Percentiles rank a stretch among this genome's conserved stretches.
Evolutionary conservation across 2,329 filamentous ascomycete species (phyloP).

Genomic region (Trichothecium sympodiale): DNA sequence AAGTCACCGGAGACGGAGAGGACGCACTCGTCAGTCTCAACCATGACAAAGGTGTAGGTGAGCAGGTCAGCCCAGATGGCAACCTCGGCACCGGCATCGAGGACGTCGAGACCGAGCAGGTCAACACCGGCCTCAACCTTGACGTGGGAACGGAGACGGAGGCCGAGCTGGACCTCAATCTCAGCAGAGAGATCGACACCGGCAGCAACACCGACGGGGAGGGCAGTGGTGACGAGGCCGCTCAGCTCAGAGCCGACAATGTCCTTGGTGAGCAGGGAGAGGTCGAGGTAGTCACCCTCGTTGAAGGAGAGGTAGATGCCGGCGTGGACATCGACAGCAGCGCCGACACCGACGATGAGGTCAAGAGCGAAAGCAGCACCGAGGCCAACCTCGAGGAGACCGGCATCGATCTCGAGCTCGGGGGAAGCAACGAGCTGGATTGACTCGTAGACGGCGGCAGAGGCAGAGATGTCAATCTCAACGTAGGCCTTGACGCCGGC

Average conservation of each 20-base stretch:
- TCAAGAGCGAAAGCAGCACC: constrained; percentile 39
- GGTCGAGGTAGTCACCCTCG: constrained; percentile 28
- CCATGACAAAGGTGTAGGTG: constrained; percentile 36
- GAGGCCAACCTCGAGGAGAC: constrained; percentile 28
- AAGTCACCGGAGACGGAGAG: constrained; percentile 15
- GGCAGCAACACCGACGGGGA: constrained; percentile 13
- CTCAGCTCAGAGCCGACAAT: constrained; percentile 29
- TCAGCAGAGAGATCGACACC: constrained; percentile 25
- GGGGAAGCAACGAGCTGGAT: constrained; percentile 36
- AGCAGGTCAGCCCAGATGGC: constrained; percentile 40
- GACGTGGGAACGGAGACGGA: constrained; percentile 38
- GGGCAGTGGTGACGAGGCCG: constrained; percentile 14
- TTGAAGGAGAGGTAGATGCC: constrained; percentile 35
- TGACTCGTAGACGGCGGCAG: constrained; percentile 34
- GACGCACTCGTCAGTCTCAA: constrained; percentile 22
- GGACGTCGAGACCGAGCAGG: constrained; percentile 14
- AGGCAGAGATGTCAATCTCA: constrained; percentile 33
- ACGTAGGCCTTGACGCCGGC: constrained; percentile 39
- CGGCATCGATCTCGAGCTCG: constrained; percentile 23
- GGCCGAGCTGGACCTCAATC: constrained; percentile 33
- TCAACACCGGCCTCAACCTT: constrained; percentile 23
- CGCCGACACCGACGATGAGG: constrained; percentile 36
- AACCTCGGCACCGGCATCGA: constrained; percentile 30
- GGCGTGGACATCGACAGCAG: constrained; percentile 36
- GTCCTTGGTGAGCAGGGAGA: constrained; percentile 28